These are phyloP conservation scores for Schizochytrium sp. DNA, from an alignment of 108 stramenopile species.

Conservation along the genomic window DNA sequence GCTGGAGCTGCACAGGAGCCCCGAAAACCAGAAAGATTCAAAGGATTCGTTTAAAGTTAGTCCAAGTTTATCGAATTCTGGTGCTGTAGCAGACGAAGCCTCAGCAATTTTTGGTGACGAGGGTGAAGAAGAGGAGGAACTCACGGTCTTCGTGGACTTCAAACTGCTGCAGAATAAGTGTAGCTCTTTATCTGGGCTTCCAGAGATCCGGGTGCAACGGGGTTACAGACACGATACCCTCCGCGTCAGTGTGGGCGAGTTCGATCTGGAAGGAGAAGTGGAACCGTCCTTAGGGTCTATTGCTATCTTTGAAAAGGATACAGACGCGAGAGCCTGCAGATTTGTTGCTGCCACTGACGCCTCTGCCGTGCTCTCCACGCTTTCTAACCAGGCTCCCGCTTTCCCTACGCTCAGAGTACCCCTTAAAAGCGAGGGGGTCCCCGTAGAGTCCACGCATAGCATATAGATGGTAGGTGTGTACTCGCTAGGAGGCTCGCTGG, in stretches of 20 bases:
- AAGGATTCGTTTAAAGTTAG: too few relatives aligned
- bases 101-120: neutral
- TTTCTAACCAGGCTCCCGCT: neutral
- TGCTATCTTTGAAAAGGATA: neutral
- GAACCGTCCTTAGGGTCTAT: neutral
- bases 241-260: conserved; percentile 26
- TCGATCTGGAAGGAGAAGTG: neutral
- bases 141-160: neutral
- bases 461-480: neutral
- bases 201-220: neutral
- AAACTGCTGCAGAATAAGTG: conserved; percentile 15
- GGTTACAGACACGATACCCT: neutral
- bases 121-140: conserved; percentile 11
- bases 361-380: neutral
- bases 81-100: too few relatives aligned
- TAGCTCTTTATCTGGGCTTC: neutral
- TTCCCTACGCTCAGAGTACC: neutral
- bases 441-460: neutral
- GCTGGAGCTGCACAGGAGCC: too few relatives aligned
- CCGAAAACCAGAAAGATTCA: too few relatives aligned
- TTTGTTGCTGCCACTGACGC: neutral
- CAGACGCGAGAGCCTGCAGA: neutral
- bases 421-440: neutral
- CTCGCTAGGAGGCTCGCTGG: too few relatives aligned
- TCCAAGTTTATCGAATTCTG: too few relatives aligned